phyloP scores from a whole-genome alignment of 1,284 basidiomycete species.

The Naganishia sp. region DNA sequence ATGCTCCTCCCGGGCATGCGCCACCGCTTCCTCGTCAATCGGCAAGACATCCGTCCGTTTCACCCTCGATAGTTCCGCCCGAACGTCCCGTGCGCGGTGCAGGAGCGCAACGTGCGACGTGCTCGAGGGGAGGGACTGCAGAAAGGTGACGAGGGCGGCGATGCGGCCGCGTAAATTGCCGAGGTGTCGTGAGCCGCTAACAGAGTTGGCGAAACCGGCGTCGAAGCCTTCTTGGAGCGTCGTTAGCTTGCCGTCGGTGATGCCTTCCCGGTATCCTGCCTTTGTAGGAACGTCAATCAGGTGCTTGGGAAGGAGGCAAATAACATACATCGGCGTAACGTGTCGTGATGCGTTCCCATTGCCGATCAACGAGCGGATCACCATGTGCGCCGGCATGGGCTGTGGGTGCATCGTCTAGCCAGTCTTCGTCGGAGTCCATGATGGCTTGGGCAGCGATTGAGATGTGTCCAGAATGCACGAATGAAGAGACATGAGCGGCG shows the following conservation, averaged over 20 bases:
- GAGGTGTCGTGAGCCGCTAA: conserved; percentile 53
- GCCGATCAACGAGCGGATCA: conserved; percentile 48
- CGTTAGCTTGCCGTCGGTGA: conserved; percentile 58
- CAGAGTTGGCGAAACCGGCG: conserved; percentile 54
- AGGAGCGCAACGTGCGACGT: conserved; percentile 65
- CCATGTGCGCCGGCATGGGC: conserved; percentile 37
- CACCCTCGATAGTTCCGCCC: conserved; percentile 41
- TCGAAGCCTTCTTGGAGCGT: conserved; percentile 60
- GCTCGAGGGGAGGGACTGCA: conserved; percentile 38
- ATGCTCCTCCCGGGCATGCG: conserved; percentile 48
- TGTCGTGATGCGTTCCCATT: conserved; percentile 47
- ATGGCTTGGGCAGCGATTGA: background rate
- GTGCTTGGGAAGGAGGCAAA: background rate
- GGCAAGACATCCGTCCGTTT: conserved; percentile 46
- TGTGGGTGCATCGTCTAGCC: conserved; percentile 40
- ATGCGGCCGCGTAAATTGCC: conserved; percentile 56
- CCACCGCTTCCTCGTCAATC: conserved; percentile 46
- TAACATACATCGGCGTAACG: conserved; percentile 51
- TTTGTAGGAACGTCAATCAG: conserved; percentile 35
- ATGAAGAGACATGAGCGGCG: background rate
- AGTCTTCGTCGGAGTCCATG: conserved; percentile 45
- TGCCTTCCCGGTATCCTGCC: conserved; percentile 61
- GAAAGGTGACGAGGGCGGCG: conserved; percentile 47
- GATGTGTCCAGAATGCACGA: background rate
- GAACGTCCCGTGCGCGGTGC: conserved; percentile 63